Base-by-base conservation (phyloP, 257 asterid species). In the Pogostemon cablin region DNA sequence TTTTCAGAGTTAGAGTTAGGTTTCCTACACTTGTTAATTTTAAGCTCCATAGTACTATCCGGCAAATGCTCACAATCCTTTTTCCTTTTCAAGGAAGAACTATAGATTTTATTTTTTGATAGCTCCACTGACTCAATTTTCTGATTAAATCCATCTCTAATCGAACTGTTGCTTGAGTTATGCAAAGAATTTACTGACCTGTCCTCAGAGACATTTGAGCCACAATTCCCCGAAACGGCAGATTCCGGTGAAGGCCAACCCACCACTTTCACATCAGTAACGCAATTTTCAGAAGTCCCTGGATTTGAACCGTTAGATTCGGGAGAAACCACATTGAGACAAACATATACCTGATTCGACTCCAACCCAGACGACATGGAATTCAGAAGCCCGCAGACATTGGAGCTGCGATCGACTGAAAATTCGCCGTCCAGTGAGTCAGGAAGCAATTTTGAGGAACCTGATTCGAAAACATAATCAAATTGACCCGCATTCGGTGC, bases 261-360 rank as follows among this genome's bases (percentile, higher is more conserved):
- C 83, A 71, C 55, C 44, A 35, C 78, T 70, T 84, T 84, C 4
- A 65, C 69, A 61, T 71, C 90, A 72, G 62, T 68, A 1, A 70
- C 65, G 66, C 86, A 72, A 50, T 75, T 69, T 17, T 48, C 77
- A 50, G 79, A 65, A 62, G 37, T 25, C 48, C 60, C 83, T 3
- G 62, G 75, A 54, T 82, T 85, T 49, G 87, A 88, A 50, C 90
- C 92, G 52, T 81, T 82, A 7, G 91, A 87, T 79, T 88, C 97
- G 2, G 95, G 84, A 7, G 93, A 87, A 40, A 81, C 69, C 34
- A 78, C 77, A 52, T 80, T 83, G 73, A 86, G 72, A 75, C 67
- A 83, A 25, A 81, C 82, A 15, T 83, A 65, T 68, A 65, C 9
- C 69, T 67, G 80, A 41, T 70, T 37, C 44, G 78, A 40, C 10